Evolutionary conservation across 495 filamentous ascomycete species (phyloP), one percentile per base, ranked within the genome.

Genomic region (Xylaria palmicola): DNA sequence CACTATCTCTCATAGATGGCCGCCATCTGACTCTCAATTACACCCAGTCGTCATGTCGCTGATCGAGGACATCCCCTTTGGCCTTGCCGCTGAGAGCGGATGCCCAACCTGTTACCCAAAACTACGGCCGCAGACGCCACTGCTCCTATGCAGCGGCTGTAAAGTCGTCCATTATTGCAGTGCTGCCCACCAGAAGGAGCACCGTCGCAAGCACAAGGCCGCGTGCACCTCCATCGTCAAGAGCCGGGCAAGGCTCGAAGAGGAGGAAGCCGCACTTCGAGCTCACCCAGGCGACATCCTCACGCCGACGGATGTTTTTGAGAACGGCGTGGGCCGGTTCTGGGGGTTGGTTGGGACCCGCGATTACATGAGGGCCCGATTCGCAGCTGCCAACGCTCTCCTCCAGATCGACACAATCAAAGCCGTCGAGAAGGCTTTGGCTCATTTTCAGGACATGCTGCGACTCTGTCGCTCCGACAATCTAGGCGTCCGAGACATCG

Each of bases 81-180:
- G 54, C 40, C 54, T 57, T 47, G 39, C 26, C 40, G 7, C 19
- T 24, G 20, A 4, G 40, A 34, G 40, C 36, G 54, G 54, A 3
- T 57, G 54, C 51, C 51, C 51, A 54, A 24, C 29, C 51, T 54
- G 51, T 27, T 57, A 48, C 30, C 29, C 54, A 57, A 47, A 44
- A 0, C 40, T 20, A 12, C 39, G 17, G 54, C 47, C 51, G 22
- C 51, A 41, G n/a, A 54, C 51, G 51, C 51, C 40, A 54, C 61
- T 66, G 4, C 45, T 66, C 12, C 62, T 65, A 22, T 85, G 81
- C 61, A 51, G 65, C 26, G 71, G 62, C 36, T 85, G 83, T 64
- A 75, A 74, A 58, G 71, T 75, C 5, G 63, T 76, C 27, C 50
- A 59, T 17, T 86, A 86, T 64, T 85, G 83, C 62, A 64, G 70